Conservation (phyloP, 805 yeast species). For the Ogataea siamensis region DNA sequence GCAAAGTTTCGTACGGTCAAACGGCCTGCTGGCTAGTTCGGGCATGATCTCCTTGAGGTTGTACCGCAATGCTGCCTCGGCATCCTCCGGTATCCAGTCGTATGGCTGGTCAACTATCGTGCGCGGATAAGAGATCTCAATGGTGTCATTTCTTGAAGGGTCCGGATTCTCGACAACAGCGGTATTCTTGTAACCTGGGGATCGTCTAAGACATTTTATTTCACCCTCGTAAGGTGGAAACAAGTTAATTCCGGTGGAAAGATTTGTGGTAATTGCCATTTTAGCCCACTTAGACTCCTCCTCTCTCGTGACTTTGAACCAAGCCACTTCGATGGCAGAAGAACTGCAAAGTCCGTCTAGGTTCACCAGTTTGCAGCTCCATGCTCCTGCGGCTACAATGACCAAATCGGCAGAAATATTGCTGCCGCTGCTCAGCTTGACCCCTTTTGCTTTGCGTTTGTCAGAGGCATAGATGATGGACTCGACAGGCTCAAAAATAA, state of each 20-base stretch:
- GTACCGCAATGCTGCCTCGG: constrained; percentile 22
- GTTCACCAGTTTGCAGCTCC: constrained; percentile 28
- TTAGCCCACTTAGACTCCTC: constrained; percentile 25
- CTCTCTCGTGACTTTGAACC: constrained; percentile 25
- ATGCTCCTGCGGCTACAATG: constrained; percentile 29
- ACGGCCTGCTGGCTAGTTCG: constrained; percentile 22
- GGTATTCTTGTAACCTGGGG: constrained; percentile 29
- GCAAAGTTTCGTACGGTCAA: constrained; percentile 28
- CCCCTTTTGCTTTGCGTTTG: constrained; percentile 19
- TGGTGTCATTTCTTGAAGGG: constrained; percentile 11
- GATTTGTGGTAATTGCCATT: constrained; percentile 29
- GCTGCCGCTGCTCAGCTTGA: constrained; percentile 17
- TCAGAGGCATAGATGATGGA: constrained; percentile 13
- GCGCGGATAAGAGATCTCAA: constrained; percentile 25
- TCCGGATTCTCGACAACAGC: constrained; percentile 18
- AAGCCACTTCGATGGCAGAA: constrained; percentile 28
- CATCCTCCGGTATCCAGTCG: constrained; percentile 30
- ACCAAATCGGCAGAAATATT: constrained; percentile 17
- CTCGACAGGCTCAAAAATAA: constrained; percentile 23
- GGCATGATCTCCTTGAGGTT: constrained; percentile 28
- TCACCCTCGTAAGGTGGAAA: constrained; percentile 31
- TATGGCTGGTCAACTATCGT: constrained; percentile 20
- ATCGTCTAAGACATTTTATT: constrained; percentile 26
- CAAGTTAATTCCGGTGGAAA: constrained; percentile 29
- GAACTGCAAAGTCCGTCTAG: constrained; percentile 18